A percentile compares a stretch with the other conserved stretches of the same genome.
phyloP scores from a whole-genome alignment of 2,329 filamentous ascomycete species.

The Xylaria sp. region DNA sequence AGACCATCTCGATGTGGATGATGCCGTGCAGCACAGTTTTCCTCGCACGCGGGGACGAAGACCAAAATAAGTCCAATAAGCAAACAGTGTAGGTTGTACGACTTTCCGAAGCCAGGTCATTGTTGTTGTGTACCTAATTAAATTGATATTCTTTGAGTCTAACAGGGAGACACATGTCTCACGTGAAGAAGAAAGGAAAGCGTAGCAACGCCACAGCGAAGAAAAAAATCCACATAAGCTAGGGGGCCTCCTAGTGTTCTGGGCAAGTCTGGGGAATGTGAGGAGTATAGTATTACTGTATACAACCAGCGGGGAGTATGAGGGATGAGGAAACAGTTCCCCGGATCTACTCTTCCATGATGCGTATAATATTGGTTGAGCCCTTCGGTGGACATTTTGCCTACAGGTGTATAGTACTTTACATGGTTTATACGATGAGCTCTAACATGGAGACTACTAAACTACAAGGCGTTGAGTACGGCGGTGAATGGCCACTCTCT shows the following conservation, averaged over 20 bases:
- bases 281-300: conserved; percentile 5
- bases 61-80: conserved; percentile 1
- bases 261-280: not conserved
- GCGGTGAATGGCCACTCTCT: conserved; percentile 8
- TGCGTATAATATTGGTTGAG: not conserved
- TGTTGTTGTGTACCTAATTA: not conserved
- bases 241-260: not conserved
- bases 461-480: conserved; percentile 1
- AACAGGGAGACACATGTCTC: conserved; percentile 24
- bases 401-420: not conserved
- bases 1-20: conserved; percentile 11
- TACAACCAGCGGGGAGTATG: not conserved
- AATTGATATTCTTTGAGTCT: not conserved
- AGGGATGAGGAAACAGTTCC: conserved; percentile 2
- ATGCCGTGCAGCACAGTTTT: conserved; percentile 9
- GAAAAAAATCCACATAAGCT: not conserved
- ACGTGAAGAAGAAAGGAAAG: conserved; percentile 8
- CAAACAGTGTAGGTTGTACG: conserved; percentile 12
- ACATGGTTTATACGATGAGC: not conserved
- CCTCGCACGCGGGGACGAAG: not conserved
- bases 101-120: conserved; percentile 6
- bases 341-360: conserved; percentile 7
- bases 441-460: not conserved
- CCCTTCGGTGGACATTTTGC: not conserved
- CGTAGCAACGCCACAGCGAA: conserved; percentile 1